Evolutionary conservation across 2,329 filamentous ascomycete genomes (phyloP), one percentile per base, ranked within the genome.

Genomic region (Calonectria ilicicola): DNA sequence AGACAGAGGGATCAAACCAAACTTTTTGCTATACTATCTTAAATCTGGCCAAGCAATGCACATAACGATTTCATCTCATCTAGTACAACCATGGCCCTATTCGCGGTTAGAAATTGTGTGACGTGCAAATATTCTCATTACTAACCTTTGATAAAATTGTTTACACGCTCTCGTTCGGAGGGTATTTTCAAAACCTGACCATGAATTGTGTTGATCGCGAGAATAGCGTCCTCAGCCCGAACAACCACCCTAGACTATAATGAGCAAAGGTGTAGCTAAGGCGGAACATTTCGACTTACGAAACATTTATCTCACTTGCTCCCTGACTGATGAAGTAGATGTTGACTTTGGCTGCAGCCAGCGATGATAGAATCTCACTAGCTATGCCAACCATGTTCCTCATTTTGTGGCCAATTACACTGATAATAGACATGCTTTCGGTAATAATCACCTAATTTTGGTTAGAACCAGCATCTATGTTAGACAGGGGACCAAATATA

Each of bases 301-400:
- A 63, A 27, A 63, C 58, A 10, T 63, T 63, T 9, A 63, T 63
- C 26, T 63, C 58, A n/a, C 58, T 63, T 5, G 58, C 58, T 2
- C 58, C 58, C 29, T 63, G 58, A 21, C 58, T 63, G 19, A 63
- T 40, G 1, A 63, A 40, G 17, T 63, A 63, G 19, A 63, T 63
- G 58, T 63, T 63, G 58, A 63, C 40, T 9, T 63, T 63, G 17
- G 35, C 58, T 21, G 58, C 38, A 8, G 58, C 58, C n/a, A 63
- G 26, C 14, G 58, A 42, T 1, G 58, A 44, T 2, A 63, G 19
- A 44, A 63, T 63, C 58, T 63, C 40, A 17, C 40, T 63, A 3
- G 58, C 38, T 23, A 63, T 46, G 7, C 58, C 58, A 21, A 63
- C 58, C 58, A 63, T 63, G 4, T 63, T 63, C 27, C 58, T 27